These are phyloP conservation scores for Kwoniella mangroviensis DNA, from an alignment of 768 basidiomycete genomes.

Conservation along the genomic window DNA sequence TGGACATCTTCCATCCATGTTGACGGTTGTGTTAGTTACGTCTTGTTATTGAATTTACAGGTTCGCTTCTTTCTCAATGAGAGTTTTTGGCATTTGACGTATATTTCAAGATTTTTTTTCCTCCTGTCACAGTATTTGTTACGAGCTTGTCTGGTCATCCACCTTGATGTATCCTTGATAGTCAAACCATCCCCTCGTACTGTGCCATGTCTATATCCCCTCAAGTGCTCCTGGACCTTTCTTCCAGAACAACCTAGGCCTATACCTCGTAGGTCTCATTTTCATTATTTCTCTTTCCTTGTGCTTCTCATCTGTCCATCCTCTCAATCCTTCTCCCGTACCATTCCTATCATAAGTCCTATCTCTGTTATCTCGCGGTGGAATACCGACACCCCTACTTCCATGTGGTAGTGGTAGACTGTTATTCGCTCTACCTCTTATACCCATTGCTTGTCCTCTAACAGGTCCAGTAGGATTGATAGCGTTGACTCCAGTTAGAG, in stretches of 20 bases:
- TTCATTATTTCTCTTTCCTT: constrained; percentile 23
- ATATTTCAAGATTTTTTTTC: too few relatives aligned
- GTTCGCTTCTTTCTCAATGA: too few relatives aligned
- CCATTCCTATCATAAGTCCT: constrained; percentile 13
- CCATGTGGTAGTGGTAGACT: background rate
- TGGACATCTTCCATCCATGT: too few relatives aligned
- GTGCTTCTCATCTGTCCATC: constrained; percentile 14
- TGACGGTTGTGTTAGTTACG: too few relatives aligned
- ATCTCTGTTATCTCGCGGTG: constrained; percentile 5
- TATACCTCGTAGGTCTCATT: constrained; percentile 34
- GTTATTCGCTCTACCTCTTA: constrained; percentile 17
- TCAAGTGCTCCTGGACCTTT: constrained; percentile 45
- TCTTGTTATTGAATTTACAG: too few relatives aligned
- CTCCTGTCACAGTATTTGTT: too few relatives aligned
- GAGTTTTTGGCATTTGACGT: too few relatives aligned
- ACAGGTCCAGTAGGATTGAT: constrained; percentile 8
- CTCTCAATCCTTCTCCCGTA: constrained; percentile 4
- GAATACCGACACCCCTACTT: background rate
- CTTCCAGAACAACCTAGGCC: constrained; percentile 44
- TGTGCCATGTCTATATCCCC: constrained; percentile 1
- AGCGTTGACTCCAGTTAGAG: constrained; percentile 27
- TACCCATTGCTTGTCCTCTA: constrained; percentile 15
- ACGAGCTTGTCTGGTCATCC: too few relatives aligned
- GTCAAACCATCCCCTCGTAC: too few relatives aligned
- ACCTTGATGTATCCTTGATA: too few relatives aligned